These are phyloP conservation scores for Cupressus sempervirens DNA, from an alignment of 75 land plant genomes.

Conservation along the genomic window DNA sequence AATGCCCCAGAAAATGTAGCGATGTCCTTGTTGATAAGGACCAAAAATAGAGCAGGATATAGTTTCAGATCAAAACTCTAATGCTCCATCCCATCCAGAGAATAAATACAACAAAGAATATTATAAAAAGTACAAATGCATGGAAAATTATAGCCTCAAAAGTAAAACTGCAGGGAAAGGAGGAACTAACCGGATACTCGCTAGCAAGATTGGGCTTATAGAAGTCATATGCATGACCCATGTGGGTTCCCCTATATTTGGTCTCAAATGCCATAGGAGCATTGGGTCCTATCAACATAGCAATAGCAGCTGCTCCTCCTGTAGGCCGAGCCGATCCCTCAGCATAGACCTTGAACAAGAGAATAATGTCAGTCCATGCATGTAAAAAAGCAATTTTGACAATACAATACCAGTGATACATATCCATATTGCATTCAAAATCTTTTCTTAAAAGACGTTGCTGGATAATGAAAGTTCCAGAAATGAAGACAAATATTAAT, in stretches of 20 bases:
- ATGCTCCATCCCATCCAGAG: neutral
- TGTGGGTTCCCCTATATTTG: constrained; percentile 72
- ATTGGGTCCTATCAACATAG: constrained; percentile 94
- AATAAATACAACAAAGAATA: neutral
- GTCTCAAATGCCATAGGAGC: constrained; percentile 90
- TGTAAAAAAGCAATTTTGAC: neutral
- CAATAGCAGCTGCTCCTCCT: constrained; percentile 97
- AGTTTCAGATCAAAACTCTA: neutral
- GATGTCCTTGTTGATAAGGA: neutral
- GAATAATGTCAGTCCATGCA: neutral
- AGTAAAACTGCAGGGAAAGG: neutral
- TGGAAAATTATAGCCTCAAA: neutral
- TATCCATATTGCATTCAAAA: neutral
- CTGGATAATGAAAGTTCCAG: neutral
- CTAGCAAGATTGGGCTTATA: constrained; percentile 98
- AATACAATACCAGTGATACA: neutral
- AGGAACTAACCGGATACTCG: constrained; percentile 85
- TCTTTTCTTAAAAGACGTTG: neutral
- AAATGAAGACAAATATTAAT: neutral
- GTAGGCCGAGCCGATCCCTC: constrained; percentile 98
- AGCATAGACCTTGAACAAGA: constrained; percentile 76
- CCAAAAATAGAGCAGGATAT: neutral
- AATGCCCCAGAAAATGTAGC: neutral
- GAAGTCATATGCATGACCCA: constrained; percentile 96
- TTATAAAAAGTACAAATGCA: neutral